Evolutionary conservation across 2,329 filamentous ascomycete species (phyloP).

Genomic region (Clonostachys chloroleuca): DNA sequence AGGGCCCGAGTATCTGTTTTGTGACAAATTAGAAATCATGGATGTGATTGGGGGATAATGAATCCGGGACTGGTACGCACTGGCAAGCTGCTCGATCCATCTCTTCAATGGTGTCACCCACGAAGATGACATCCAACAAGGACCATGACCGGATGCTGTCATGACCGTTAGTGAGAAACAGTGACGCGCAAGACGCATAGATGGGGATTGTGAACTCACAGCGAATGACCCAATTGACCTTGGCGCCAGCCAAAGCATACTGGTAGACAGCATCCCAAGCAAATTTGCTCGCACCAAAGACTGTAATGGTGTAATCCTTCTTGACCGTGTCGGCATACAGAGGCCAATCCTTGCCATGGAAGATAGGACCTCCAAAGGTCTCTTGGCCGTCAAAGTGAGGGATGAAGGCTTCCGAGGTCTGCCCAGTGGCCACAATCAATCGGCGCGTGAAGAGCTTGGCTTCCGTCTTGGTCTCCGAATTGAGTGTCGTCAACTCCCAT

Average conservation of each 20-base stretch:
- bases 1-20: neutral
- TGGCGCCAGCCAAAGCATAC: constrained; percentile 37
- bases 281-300: constrained; percentile 54
- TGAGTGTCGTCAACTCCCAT: constrained; percentile 6
- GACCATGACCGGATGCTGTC: constrained; percentile 41
- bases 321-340: constrained; percentile 21
- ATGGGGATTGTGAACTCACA: neutral
- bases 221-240: constrained; percentile 48
- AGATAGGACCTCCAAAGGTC: constrained; percentile 27
- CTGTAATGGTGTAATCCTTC: constrained; percentile 19
- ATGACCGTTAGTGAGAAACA: neutral
- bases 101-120: constrained; percentile 58
- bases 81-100: constrained; percentile 52
- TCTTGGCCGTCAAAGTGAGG: constrained; percentile 29
- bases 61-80: constrained; percentile 9
- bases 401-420: constrained; percentile 36
- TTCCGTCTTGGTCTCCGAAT: neutral
- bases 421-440: constrained; percentile 43
- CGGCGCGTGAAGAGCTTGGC: constrained; percentile 20
- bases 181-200: no score
- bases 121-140: constrained; percentile 47
- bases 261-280: constrained; percentile 54
- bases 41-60: no score
- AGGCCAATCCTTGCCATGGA: constrained; percentile 31
- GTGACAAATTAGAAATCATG: neutral